Base-by-base conservation (phyloP, 1,284 basidiomycete genomes). In the Puccinia hordei region DNA sequence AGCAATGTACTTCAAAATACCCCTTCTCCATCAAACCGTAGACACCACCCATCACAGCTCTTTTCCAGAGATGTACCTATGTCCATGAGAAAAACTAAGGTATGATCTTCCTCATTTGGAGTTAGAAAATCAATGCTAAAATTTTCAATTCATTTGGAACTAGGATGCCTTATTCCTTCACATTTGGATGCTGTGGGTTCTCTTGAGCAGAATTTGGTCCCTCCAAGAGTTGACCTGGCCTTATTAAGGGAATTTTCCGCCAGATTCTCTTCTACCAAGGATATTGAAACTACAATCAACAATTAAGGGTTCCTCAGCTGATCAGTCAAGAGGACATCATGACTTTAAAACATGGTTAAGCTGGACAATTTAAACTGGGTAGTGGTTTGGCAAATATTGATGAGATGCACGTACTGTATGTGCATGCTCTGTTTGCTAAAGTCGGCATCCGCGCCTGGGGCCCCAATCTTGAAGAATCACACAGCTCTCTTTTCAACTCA, bases 381-480 rank as follows among this genome's bases (percentile, higher is more conserved):
- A 22, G 35, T 3, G 61, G 61, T 9, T 6, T 65, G 30, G 27
- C 35, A 38, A 30, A 65, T 22, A 33, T 65, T 30, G 61, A 65
- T 10, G 61, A 65, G 10, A 65, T 30, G 27, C 27, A 44, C 13
- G n/a, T n/a, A n/a, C n/a, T n/a, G n/a, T n/a, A n/a, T n/a, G n/a
- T n/a, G n/a, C 66, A 49, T 19, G 66, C 33, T 4, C 4, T 41
- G 15, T 49, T 71, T 5, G 5, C 35, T 9, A 41, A 49, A 22
- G n/a, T 71, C 5, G 66, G 41, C 13, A 44, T 46, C 15, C 35
- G 41, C 5, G 22, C 12, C 41, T 71, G 66, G 66, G 66, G 35
- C 12, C 66, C 66, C 4, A 71, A 71, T 49, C 27, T 71, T 17
- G 66, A 71, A 17, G 66, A 71, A n/a, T n/a, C 35, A 3, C 41